A percentile compares a stretch with the other conserved stretches of the same genome.
These are phyloP conservation scores for Antarctomyces pellizariae DNA, from an alignment of 495 filamentous ascomycete genomes.

Conservation along the genomic window DNA sequence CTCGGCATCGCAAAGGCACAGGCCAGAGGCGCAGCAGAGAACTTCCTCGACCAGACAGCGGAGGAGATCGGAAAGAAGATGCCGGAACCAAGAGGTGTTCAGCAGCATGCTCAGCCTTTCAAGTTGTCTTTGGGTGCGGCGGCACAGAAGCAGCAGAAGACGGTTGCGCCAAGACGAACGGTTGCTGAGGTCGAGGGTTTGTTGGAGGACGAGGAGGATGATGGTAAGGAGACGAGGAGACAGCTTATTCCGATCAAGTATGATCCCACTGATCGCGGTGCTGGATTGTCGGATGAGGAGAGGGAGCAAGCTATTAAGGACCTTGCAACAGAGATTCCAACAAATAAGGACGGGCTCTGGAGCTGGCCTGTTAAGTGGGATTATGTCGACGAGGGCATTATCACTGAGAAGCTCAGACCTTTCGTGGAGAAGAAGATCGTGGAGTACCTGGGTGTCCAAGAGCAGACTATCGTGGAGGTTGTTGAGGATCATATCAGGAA, in stretches of 20 bases:
- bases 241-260: constrained; percentile 84
- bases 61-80: too few species aligned
- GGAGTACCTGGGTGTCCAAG: constrained; percentile 87
- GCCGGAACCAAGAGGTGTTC: constrained; percentile 32
- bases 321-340: constrained; percentile 75
- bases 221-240: constrained; percentile 42
- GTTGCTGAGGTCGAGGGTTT: constrained; percentile 85
- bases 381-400: constrained; percentile 63
- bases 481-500: constrained; percentile 73
- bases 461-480: constrained; percentile 84
- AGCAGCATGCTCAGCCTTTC: constrained; percentile 67
- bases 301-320: constrained; percentile 53
- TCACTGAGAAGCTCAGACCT: constrained; percentile 71
- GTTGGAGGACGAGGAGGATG: constrained; percentile 81
- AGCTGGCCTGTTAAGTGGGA: constrained; percentile 86
- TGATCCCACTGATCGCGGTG: constrained; percentile 43
- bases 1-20: constrained; percentile 52
- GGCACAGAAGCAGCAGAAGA: constrained; percentile 52
- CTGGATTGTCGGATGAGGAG: constrained; percentile 62
- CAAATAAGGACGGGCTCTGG: constrained; percentile 71
- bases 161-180: constrained; percentile 45
- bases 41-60: constrained; percentile 75
- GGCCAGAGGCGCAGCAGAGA: constrained; percentile 70
- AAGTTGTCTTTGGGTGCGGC: constrained; percentile 82
- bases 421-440: constrained; percentile 98